Evolutionary conservation across 1,284 basidiomycete genomes (phyloP).

Genomic region (Moesziomyces parantarcticus): DNA sequence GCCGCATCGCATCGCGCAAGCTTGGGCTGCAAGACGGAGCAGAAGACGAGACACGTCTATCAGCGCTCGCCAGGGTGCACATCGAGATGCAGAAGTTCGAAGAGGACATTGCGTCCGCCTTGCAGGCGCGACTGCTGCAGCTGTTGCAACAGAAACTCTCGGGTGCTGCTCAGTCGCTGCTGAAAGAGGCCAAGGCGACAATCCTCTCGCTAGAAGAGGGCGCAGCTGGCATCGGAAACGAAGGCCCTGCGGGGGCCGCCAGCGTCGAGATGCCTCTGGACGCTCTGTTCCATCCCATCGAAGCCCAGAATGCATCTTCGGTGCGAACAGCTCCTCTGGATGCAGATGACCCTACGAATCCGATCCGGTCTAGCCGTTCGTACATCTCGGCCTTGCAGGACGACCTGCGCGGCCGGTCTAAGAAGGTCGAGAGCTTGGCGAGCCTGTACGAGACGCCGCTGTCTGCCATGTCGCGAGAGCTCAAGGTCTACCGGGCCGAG

Average conservation of each 20-base stretch:
- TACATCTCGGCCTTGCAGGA: conserved; percentile 20
- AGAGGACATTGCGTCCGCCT: conserved; percentile 17
- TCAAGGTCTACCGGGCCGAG: conserved; percentile 18
- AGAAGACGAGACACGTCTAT: conserved; percentile 3
- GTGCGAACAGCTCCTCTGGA: background rate
- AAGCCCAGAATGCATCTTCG: background rate
- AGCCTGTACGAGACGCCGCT: conserved; percentile 29
- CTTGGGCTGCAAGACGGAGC: background rate
- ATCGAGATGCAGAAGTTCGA: conserved; percentile 20
- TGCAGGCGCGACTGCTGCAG: conserved; percentile 27
- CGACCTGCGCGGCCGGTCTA: conserved; percentile 26
- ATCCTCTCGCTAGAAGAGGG: conserved; percentile 1
- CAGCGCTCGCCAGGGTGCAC: conserved; percentile 11
- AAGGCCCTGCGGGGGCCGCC: background rate
- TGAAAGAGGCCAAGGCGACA: conserved; percentile 6
- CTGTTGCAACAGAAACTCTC: conserved; percentile 24
- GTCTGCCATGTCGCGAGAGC: conserved; percentile 12
- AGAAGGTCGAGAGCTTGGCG: conserved; percentile 21
- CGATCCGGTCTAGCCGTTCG: conserved; percentile 5
- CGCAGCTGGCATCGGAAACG: background rate
- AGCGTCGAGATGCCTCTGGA: conserved; percentile 20
- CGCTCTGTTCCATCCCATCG: conserved; percentile 21
- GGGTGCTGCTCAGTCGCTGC: conserved; percentile 18
- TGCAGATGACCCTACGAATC: background rate
- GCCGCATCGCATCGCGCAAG: conserved; percentile 26